A percentile compares a stretch with the other conserved stretches of the same genome.
Evolutionary conservation across 441 rosid genomes (phyloP).

Genomic region (Rhodomyrtus psidioides): DNA sequence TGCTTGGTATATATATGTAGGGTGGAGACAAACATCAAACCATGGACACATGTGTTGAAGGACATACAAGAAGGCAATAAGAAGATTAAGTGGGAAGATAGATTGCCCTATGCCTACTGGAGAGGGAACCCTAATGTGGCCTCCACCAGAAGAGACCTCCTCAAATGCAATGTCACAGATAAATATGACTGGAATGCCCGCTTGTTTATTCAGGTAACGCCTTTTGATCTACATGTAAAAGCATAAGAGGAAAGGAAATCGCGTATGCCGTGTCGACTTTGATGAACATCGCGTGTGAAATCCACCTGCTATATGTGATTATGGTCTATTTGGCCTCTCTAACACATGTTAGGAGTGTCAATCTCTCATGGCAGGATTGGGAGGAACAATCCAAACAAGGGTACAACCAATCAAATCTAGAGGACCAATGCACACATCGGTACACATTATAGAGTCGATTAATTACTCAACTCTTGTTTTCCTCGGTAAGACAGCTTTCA

Average conservation of each 20-base stretch:
- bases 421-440: slow-evolving; percentile 68
- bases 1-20: slow-evolving; percentile 12
- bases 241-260: not conserved
- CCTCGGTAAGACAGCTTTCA: not conserved
- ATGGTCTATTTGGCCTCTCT: not conserved
- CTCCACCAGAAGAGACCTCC: slow-evolving; percentile 46
- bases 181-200: slow-evolving; percentile 71
- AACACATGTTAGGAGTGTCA: not conserved
- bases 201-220: slow-evolving; percentile 43
- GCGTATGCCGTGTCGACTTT: not conserved
- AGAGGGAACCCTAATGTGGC: slow-evolving; percentile 70
- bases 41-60: slow-evolving; percentile 49
- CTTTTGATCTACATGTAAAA: not conserved
- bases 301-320: not conserved
- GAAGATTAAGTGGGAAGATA: slow-evolving; percentile 45
- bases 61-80: slow-evolving; percentile 56
- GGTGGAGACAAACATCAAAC: slow-evolving; percentile 76
- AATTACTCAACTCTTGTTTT: not conserved
- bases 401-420: slow-evolving; percentile 49
- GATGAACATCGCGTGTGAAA: not conserved
- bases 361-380: slow-evolving; percentile 51
- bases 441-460: not conserved
- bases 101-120: slow-evolving; percentile 80
- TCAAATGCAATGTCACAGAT: slow-evolving; percentile 52
- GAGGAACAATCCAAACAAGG: slow-evolving; percentile 45